Evolutionary conservation across 2,329 filamentous ascomycete genomes (phyloP), one percentile per base, ranked within the genome.

Genomic region (Paraconiothyrium brasiliense): DNA sequence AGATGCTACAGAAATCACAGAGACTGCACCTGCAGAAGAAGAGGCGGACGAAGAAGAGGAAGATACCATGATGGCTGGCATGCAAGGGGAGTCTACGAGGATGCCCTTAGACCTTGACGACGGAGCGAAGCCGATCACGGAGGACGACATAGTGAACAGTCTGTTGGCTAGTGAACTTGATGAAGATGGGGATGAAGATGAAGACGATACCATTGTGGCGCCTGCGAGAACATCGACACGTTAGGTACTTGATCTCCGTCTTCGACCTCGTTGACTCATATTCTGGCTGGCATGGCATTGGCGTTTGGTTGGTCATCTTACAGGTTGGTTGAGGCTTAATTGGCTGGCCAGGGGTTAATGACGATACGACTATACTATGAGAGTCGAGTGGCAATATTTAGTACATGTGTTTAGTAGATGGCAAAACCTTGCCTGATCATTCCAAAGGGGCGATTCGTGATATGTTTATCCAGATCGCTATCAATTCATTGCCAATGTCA

Each of bases 31-130:
- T 8, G 58, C 60, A 24, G 59, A 61, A 27, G 60, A 63, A 24
- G 61, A 57, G 10, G 59, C 54, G 11, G 62, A 65, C 41, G 72
- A 72, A 3, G 71, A 72, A 4, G 72, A 72, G 1, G 76, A 76
- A 39, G 74, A 76, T 54, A 76, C 72, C 0, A 73, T 76, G 70
- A 49, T 78, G 11, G 73, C 71, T 8, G 70, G 69, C 27, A 67
- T 76, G 66, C 74, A 77, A 39, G 76, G 69, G 1, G 76, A 78
- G 59, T 70, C 75, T 3, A 78, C 76, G 20, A 65, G 71, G 9
- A 73, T 78, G 66, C 75, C 76, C 13, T 67, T 77, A 41, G 71
- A 54, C n/a, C 50, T 54, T n/a, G 50, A 72, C 43, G 68, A 68
- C 0, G 67, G 49, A 55, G 43, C 71, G 2, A 62, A 8, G 11